A percentile compares a stretch with the other conserved stretches of the same genome.
These are phyloP conservation scores for Pichia kluyveri DNA, from an alignment of 805 yeast genomes.

Conservation along the genomic window DNA sequence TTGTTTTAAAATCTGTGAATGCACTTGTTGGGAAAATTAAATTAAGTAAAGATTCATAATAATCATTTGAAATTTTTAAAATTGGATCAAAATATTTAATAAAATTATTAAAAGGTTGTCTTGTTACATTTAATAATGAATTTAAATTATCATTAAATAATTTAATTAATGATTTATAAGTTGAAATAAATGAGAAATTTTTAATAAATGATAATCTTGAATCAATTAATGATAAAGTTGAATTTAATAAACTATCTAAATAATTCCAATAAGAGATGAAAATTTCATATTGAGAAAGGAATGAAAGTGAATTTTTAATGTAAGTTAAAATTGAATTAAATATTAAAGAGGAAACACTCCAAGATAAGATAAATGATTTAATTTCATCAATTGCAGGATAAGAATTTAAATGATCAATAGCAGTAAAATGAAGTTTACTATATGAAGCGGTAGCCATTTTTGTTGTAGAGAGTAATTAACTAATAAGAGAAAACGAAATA, in stretches of 20 bases:
- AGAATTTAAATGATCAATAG: not conserved
- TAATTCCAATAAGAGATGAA: constrained; percentile 14
- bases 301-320: constrained; percentile 6
- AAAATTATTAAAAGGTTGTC: not conserved
- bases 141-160: not conserved
- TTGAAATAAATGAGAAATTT: constrained; percentile 11
- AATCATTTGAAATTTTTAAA: constrained; percentile 23
- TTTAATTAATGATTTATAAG: not conserved
- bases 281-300: constrained; percentile 14
- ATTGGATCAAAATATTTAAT: constrained; percentile 17
- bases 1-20: not conserved
- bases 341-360: not conserved
- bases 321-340: not conserved
- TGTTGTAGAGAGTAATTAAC: not conserved
- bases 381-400: not conserved
- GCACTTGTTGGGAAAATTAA: constrained; percentile 18
- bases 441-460: not conserved
- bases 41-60: constrained; percentile 20
- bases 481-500: too few relatives aligned
- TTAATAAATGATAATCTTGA: constrained; percentile 22
- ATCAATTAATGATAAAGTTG: constrained; percentile 21
- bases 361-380: not conserved
- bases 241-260: constrained; percentile 18
- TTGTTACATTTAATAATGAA: not conserved
- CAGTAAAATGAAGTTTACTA: not conserved